A percentile compares a stretch with the other conserved stretches of the same genome.
phyloP scores from a whole-genome alignment of 148 eudicot species.

The Persicaria tinctoria region DNA sequence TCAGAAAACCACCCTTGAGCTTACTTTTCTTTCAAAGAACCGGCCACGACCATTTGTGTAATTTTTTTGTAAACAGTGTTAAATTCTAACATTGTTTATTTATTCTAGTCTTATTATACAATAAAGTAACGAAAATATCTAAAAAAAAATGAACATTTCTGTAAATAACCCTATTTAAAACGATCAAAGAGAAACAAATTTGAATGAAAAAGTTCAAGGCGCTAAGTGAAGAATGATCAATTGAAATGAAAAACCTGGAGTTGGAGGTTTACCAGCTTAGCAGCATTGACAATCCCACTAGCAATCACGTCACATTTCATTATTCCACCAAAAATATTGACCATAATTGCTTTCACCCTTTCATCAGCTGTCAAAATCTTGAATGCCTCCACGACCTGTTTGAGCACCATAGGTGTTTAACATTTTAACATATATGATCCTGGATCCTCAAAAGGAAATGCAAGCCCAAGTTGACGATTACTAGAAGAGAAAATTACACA shows the following conservation, averaged over 20 bases:
- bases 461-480: neutral
- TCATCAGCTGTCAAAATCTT: constrained; percentile 96
- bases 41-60: too few relatives aligned
- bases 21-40: too few relatives aligned
- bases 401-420: neutral
- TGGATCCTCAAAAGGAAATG: neutral
- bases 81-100: too few relatives aligned
- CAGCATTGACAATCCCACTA: constrained; percentile 96
- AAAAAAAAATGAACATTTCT: too few relatives aligned
- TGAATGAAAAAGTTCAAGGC: neutral
- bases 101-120: too few relatives aligned
- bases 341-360: constrained; percentile 90
- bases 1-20: too few relatives aligned
- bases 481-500: too few relatives aligned
- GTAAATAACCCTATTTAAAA: too few relatives aligned
- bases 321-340: constrained; percentile 98
- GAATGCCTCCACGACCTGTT: constrained; percentile 71
- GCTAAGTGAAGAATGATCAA: too few relatives aligned
- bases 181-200: neutral
- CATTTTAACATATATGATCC: neutral
- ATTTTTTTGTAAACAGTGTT: too few relatives aligned
- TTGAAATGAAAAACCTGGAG: neutral
- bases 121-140: too few relatives aligned
- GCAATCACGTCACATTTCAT: constrained; percentile 99
- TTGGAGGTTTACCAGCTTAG: constrained; percentile 50